A percentile compares a stretch with the other conserved stretches of the same genome.
Conservation (phyloP, 1,284 basidiomycete genomes). For the Inonotus hispidus region DNA sequence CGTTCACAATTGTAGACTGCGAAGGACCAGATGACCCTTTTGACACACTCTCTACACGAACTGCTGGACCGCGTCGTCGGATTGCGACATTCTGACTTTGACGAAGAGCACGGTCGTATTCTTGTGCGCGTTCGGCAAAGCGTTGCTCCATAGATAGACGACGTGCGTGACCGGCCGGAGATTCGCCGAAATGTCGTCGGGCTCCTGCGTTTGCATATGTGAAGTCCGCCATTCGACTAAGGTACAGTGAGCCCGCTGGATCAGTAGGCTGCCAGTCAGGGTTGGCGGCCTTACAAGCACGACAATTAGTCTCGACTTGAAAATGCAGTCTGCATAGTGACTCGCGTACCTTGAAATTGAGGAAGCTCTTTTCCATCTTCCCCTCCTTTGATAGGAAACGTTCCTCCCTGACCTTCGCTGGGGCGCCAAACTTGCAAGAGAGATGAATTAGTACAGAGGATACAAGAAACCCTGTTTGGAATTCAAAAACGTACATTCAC, state of each 20-base stretch:
- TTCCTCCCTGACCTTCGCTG: slow-evolving; percentile 58
- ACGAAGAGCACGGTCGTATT: slow-evolving; percentile 68
- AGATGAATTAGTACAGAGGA: slow-evolving; percentile 9
- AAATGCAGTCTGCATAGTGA: neutral
- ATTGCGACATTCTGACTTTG: slow-evolving; percentile 58
- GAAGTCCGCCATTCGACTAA: slow-evolving; percentile 75
- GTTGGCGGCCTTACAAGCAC: slow-evolving; percentile 62
- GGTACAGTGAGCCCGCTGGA: slow-evolving; percentile 79
- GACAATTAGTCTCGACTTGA: neutral
- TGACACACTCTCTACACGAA: slow-evolving; percentile 15
- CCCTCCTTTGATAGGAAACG: slow-evolving; percentile 81
- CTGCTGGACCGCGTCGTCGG: slow-evolving; percentile 35
- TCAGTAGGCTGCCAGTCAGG: slow-evolving; percentile 93
- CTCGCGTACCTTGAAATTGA: slow-evolving; percentile 81
- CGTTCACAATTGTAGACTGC: neutral
- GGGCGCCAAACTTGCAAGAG: slow-evolving; percentile 65
- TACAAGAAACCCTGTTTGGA: neutral
- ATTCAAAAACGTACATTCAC: slow-evolving; percentile 51
- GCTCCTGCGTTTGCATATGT: slow-evolving; percentile 33
- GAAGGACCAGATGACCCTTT: slow-evolving; percentile 20
- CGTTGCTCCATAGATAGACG: slow-evolving; percentile 26
- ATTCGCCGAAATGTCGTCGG: slow-evolving; percentile 22
- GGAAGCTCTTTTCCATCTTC: slow-evolving; percentile 98
- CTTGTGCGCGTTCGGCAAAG: slow-evolving; percentile 51
- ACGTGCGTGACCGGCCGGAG: slow-evolving; percentile 14